Evolutionary conservation across 2,329 filamentous ascomycete genomes (phyloP).

Genomic region (Fusarium sp.): DNA sequence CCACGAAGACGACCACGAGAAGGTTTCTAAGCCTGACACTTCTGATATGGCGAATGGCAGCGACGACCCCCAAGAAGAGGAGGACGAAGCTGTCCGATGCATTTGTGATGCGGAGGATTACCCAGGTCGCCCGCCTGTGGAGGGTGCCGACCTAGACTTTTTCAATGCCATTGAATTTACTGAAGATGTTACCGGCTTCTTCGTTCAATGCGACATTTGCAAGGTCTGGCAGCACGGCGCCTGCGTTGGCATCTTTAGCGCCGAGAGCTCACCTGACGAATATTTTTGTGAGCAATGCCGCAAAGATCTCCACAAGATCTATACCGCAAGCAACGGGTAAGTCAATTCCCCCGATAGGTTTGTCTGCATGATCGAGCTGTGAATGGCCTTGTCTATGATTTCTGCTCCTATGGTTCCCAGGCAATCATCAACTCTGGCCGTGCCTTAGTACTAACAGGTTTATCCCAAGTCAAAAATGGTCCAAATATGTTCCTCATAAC

Average conservation of each 20-base stretch:
- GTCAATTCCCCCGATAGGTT: constrained; percentile 52
- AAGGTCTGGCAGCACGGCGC: constrained; percentile 99
- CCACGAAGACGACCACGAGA: constrained; percentile 71
- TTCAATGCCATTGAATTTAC: constrained; percentile 73
- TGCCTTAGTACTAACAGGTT: constrained; percentile 53
- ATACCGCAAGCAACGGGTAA: constrained; percentile 86
- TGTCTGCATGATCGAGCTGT: not conserved
- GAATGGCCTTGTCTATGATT: not conserved
- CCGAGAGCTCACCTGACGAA: constrained; percentile 91
- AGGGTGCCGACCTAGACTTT: constrained; percentile 69
- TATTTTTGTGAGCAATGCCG: constrained; percentile 98
- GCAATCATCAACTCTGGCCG: not conserved
- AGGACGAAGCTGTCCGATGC: constrained; percentile 95
- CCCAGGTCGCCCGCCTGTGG: constrained; percentile 80
- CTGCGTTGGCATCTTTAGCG: constrained; percentile 96
- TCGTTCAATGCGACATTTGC: constrained; percentile 97
- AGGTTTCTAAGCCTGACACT: constrained; percentile 57
- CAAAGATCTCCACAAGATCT: constrained; percentile 90
- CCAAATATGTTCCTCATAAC: constrained; percentile 73
- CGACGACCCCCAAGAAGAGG: constrained; percentile 78
- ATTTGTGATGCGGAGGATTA: constrained; percentile 96
- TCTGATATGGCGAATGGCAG: constrained; percentile 72
- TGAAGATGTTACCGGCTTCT: constrained; percentile 93
- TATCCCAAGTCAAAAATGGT: constrained; percentile 71
- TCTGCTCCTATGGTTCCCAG: not conserved